A percentile compares a stretch with the other conserved stretches of the same genome.
Evolutionary conservation across 2,329 filamentous ascomycete species (phyloP).

Genomic region (Leptographium flavum): DNA sequence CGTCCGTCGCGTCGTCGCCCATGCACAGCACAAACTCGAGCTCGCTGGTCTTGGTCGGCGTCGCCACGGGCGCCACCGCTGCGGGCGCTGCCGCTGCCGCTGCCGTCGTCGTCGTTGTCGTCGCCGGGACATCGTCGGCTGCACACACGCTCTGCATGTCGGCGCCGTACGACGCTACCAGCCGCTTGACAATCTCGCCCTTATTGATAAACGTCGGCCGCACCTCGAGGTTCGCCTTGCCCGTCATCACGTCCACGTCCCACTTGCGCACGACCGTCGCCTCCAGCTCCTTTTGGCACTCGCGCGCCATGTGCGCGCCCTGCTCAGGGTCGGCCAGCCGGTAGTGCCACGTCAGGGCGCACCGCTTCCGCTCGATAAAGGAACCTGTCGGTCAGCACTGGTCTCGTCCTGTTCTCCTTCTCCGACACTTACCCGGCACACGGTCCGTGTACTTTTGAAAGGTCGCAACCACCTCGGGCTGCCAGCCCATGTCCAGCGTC

Average conservation of each 20-base stretch:
- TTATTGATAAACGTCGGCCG: conserved; percentile 98
- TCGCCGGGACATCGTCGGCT: conserved; percentile 5
- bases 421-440: conserved; percentile 51
- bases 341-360: conserved; percentile 95
- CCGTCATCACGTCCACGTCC: conserved; percentile 92
- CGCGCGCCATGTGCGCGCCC: conserved; percentile 62
- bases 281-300: conserved; percentile 73
- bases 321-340: conserved; percentile 79
- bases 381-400: conserved; percentile 39
- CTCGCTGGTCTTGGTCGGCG: conserved; percentile 27
- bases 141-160: conserved; percentile 16
- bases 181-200: conserved; percentile 78
- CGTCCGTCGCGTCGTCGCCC: conserved; percentile 93
- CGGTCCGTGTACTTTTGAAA: conserved; percentile 83
- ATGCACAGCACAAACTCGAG: conserved; percentile 82
- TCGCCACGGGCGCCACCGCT: conserved; percentile 16
- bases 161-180: conserved; percentile 59
- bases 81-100: conserved; percentile 17
- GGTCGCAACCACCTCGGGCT: conserved; percentile 65
- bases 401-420: not conserved
- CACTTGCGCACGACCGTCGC: conserved; percentile 60
- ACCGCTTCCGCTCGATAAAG: conserved; percentile 87
- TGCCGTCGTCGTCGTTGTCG: not conserved
- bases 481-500: conserved; percentile 83
- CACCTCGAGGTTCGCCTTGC: conserved; percentile 93